Evolutionary conservation across 202 grass and related monocot species (phyloP).

Genomic region (Schoenoplectus tabernaemontani): DNA sequence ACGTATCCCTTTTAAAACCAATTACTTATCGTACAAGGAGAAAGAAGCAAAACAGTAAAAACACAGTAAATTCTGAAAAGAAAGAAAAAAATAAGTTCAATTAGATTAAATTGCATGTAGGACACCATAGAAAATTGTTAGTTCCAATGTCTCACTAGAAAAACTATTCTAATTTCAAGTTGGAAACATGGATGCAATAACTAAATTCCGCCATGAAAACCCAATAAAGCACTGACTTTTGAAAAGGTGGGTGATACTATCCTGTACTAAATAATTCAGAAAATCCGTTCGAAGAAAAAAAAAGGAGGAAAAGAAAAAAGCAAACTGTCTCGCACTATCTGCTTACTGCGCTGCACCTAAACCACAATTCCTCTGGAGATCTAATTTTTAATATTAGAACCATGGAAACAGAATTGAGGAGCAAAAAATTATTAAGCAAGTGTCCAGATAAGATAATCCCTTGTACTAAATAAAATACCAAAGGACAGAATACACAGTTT

Average conservation of each 20-base stretch:
- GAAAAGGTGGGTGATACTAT: not conserved
- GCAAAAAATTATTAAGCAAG: not conserved
- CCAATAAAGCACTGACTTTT: not conserved
- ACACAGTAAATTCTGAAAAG: not conserved
- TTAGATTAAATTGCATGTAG: conserved; percentile 2
- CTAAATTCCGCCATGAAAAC: not conserved
- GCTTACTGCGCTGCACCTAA: not conserved
- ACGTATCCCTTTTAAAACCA: not conserved
- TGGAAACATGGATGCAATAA: not conserved
- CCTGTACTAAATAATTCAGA: not conserved
- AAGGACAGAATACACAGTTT: not conserved
- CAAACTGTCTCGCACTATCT: not conserved
- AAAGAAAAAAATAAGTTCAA: not conserved
- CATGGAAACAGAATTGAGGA: not conserved
- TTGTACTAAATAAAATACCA: not conserved
- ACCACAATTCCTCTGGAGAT: not conserved
- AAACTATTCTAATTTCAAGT: not conserved
- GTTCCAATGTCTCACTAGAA: not conserved
- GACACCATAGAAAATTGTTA: not conserved
- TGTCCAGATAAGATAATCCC: not conserved
- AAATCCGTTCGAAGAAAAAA: not conserved
- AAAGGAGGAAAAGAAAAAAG: not conserved
- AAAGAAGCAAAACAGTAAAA: not conserved
- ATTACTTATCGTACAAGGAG: not conserved
- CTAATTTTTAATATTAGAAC: not conserved